phyloP scores from a whole-genome alignment of 108 stramenopile genomes.

The Pseudonitzschia pungens region DNA sequence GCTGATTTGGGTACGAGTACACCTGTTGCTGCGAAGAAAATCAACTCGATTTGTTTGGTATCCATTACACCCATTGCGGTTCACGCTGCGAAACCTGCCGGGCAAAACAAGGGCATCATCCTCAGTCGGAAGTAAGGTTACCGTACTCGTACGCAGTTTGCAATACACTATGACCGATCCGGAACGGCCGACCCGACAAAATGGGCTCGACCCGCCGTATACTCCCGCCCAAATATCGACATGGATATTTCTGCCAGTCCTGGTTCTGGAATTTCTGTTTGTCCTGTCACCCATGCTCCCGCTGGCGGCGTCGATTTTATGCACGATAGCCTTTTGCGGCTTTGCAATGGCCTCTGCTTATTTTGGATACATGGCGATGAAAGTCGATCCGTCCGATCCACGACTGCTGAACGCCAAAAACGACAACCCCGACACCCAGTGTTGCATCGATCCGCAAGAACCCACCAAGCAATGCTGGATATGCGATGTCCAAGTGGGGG shows the following conservation, averaged over 20 bases:
- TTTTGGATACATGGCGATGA: constrained; percentile 61
- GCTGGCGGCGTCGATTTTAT: constrained; percentile 58
- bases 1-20: too few species aligned
- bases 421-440: constrained; percentile 18
- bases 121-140: too few species aligned
- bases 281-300: constrained; percentile 66
- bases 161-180: background rate
- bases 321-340: constrained; percentile 45
- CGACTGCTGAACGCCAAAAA: constrained; percentile 28
- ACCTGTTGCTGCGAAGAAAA: too few species aligned
- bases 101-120: too few species aligned
- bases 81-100: too few species aligned
- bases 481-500: constrained; percentile 67
- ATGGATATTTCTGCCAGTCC: constrained; percentile 66
- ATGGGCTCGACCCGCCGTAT: constrained; percentile 68
- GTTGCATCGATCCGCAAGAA: constrained; percentile 21
- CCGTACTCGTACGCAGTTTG: background rate
- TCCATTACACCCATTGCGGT: too few species aligned
- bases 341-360: constrained; percentile 41
- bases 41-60: too few species aligned
- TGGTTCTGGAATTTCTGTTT: constrained; percentile 64
- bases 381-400: constrained; percentile 45
- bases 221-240: constrained; percentile 75
- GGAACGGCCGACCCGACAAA: constrained; percentile 35
- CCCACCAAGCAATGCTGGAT: constrained; percentile 87